Conservation (phyloP, 768 basidiomycete genomes). For the Rhizopogon vesiculosus region DNA sequence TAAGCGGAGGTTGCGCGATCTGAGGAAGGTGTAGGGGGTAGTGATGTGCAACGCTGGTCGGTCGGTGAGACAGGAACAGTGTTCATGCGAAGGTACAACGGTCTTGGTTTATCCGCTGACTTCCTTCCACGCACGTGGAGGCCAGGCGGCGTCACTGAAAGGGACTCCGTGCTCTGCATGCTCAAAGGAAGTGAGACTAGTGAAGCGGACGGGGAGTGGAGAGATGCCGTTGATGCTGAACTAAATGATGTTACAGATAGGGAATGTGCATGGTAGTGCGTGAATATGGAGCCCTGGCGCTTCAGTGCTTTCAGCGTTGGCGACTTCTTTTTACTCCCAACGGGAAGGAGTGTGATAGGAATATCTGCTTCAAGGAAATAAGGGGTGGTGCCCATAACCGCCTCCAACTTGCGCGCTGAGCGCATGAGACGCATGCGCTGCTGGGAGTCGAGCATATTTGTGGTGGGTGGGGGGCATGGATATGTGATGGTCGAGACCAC, state of each 20-base stretch:
- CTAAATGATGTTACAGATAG: constrained; percentile 16
- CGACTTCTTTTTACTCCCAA: constrained; percentile 9
- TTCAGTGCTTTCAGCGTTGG: constrained; percentile 16
- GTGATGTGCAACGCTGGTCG: constrained; percentile 5
- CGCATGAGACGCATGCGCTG: constrained; percentile 32
- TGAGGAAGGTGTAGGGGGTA: constrained; percentile 10
- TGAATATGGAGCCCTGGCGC: constrained; percentile 29
- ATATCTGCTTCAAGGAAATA: constrained; percentile 25
- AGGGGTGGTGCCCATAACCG: constrained; percentile 33
- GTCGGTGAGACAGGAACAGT: constrained; percentile 7
- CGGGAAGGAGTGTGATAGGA: constrained; percentile 17
- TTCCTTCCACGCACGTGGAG: constrained; percentile 13
- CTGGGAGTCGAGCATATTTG: constrained; percentile 24
- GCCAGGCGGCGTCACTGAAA: constrained; percentile 13
- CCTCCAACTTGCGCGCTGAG: constrained; percentile 31
- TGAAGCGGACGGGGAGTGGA: constrained; percentile 12
- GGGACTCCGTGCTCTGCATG: constrained; percentile 9
- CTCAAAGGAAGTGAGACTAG: constrained; percentile 9
- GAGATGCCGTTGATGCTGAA: constrained; percentile 8
- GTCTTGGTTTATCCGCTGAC: constrained; percentile 10
- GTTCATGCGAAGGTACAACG: constrained; percentile 20
- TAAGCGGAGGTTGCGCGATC: constrained; percentile 1
- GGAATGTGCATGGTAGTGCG: constrained; percentile 15
- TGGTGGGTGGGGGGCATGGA: constrained; percentile 29
- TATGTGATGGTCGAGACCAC: constrained; percentile 9